These are phyloP conservation scores for Cyberlindnera petersonii DNA, from an alignment of 805 yeast species.

Conservation along the genomic window DNA sequence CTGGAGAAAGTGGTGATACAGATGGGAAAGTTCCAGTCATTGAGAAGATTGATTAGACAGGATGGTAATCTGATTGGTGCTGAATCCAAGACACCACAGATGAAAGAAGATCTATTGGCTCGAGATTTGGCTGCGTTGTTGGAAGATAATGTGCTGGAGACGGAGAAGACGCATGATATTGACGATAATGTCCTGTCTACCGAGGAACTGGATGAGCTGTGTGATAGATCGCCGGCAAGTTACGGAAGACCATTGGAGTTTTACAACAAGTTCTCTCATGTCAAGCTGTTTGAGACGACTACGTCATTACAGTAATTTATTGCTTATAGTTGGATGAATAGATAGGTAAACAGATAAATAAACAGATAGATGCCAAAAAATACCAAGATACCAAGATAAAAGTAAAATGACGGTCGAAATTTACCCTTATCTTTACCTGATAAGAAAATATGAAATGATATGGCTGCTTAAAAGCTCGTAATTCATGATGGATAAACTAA, in stretches of 20 bases:
- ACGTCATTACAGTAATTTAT: slow-evolving; percentile 3
- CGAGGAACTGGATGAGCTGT: slow-evolving; percentile 45
- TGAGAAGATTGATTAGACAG: slow-evolving; percentile 34
- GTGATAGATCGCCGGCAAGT: slow-evolving; percentile 44
- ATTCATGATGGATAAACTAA: too few species aligned
- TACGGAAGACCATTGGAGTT: slow-evolving; percentile 31
- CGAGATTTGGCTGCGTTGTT: slow-evolving; percentile 39
- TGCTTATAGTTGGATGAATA: too few species aligned
- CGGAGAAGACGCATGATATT: slow-evolving; percentile 29
- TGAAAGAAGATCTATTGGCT: slow-evolving; percentile 32
- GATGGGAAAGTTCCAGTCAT: slow-evolving; percentile 52
- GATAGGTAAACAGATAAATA: not conserved
- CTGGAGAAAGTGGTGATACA: slow-evolving; percentile 74
- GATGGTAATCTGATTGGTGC: slow-evolving; percentile 24
- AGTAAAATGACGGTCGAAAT: too few species aligned
- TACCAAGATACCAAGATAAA: too few species aligned
- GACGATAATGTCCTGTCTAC: slow-evolving; percentile 23
- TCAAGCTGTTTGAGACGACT: slow-evolving; percentile 36
- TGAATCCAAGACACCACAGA: slow-evolving; percentile 18
- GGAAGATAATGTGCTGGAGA: slow-evolving; percentile 37
- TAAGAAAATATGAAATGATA: too few species aligned
- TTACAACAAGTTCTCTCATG: slow-evolving; percentile 30
- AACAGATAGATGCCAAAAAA: too few species aligned
- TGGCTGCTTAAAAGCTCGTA: too few species aligned
- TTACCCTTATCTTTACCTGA: too few species aligned